phyloP scores from a whole-genome alignment of 1,284 basidiomycete genomes.

The Malassezia brasiliensis region DNA sequence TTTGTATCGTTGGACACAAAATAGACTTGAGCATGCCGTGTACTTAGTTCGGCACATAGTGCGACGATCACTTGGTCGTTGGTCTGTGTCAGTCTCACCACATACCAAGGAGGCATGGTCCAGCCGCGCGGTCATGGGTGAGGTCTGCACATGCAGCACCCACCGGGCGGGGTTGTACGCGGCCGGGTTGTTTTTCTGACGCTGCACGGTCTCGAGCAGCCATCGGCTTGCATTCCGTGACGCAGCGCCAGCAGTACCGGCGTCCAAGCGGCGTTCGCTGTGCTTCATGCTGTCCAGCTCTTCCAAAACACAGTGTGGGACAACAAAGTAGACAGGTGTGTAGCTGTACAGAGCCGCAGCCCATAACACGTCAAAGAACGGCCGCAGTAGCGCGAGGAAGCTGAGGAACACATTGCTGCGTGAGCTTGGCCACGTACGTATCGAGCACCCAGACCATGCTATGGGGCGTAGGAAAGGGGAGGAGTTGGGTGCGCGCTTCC shows the following conservation, averaged over 20 bases:
- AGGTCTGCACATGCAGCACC: slow-evolving; percentile 13
- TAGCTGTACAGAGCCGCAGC: not conserved
- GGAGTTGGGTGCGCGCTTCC: not conserved
- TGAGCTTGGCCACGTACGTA: slow-evolving; percentile 5
- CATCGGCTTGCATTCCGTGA: slow-evolving; percentile 11
- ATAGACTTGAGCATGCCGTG: not conserved
- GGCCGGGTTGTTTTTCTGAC: slow-evolving; percentile 1
- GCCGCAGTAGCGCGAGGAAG: not conserved
- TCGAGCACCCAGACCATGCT: slow-evolving; percentile 12
- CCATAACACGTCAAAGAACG: not conserved
- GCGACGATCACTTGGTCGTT: slow-evolving; percentile 17
- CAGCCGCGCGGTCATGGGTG: not conserved
- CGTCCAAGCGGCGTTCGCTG: not conserved
- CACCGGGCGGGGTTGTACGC: not conserved
- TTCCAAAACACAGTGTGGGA: slow-evolving; percentile 13
- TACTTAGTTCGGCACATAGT: slow-evolving; percentile 1
- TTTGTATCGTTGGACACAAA: slow-evolving; percentile 16
- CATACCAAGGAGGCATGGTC: slow-evolving; percentile 2
- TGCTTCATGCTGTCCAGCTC: slow-evolving; percentile 14
- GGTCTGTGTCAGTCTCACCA: not conserved
- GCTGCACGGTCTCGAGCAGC: slow-evolving; percentile 12
- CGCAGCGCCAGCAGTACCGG: not conserved
- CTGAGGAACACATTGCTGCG: slow-evolving; percentile 10
- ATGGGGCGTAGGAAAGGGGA: not conserved
- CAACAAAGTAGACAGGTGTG: slow-evolving; percentile 4